A percentile compares a stretch with the other conserved stretches of the same genome.
Conservation (phyloP, 176 grass and related monocot genomes). For the Carex scoparia region DNA sequence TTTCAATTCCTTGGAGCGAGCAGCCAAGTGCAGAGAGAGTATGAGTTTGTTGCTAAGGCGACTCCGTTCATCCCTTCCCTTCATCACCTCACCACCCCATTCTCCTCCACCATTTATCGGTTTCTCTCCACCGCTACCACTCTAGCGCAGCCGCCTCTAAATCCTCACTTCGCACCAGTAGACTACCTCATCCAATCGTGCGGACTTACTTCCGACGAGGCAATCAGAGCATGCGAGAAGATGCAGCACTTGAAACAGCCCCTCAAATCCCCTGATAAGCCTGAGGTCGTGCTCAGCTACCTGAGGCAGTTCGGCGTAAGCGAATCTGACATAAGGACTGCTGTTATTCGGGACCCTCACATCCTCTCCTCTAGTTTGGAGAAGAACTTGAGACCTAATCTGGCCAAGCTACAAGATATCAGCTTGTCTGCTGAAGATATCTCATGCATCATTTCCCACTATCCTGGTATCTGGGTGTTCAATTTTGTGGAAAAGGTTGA, state of each 20-base stretch:
- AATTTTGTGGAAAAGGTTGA: constrained; percentile 15
- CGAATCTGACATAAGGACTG: neutral
- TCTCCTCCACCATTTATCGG: too few species aligned
- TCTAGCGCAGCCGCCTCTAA: too few species aligned
- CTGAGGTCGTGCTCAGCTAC: neutral
- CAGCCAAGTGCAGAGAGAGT: too few species aligned
- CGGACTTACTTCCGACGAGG: neutral
- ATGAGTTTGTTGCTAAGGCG: too few species aligned
- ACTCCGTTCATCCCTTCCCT: too few species aligned
- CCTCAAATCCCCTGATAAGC: neutral
- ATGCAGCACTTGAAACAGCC: neutral
- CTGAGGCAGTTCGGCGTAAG: neutral
- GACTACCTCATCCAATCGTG: neutral
- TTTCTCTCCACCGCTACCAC: too few species aligned
- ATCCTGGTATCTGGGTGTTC: too few species aligned
- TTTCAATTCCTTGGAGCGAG: too few species aligned
- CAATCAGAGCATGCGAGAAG: neutral
- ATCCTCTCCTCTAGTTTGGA: neutral
- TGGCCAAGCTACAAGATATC: neutral
- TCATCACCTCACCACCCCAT: too few species aligned
- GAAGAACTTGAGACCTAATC: neutral
- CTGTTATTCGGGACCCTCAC: neutral
- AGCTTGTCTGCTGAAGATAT: neutral
- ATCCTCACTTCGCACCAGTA: too few species aligned
- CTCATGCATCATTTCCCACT: neutral